Evolutionary conservation across 441 rosid genomes (phyloP), one percentile per base, ranked within the genome.

Genomic region (Brassica hybrid): DNA sequence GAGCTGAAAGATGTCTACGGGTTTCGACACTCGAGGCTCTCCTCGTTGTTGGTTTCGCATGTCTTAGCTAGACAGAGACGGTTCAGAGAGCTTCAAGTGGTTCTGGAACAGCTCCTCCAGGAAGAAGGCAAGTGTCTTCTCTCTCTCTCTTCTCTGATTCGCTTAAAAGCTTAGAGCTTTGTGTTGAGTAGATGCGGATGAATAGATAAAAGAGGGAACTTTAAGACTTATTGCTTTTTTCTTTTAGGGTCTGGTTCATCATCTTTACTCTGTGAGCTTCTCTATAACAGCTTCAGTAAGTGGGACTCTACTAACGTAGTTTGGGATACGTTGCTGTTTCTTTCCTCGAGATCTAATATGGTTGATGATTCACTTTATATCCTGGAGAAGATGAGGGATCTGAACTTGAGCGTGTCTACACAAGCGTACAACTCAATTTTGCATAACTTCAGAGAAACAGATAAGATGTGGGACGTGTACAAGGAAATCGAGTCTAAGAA

Each of bases 211-310:
- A 52, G 6, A 56, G 1, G 38, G 2, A 71, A 57, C 52, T 56
- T 77, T 71, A 3, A 36, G 25, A 76, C 80, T 85, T 69, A 71
- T 65, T 84, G 84, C 80, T 76, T 8, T 21, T 85, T 54, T 78
- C 69, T 82, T 76, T 59, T 85, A 93, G 97, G 97, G 79, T 78
- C 85, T 69, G 92, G 87, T 25, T 90, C 97, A n/a, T 89, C 97
- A 59, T 78, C 82, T 76, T 76, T 52, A 32, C 82, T 93, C 36
- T 90, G 90, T 76, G 85, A 91, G 78, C 64, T 86, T 71, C 88
- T 93, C 9, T 70, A 45, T 30, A 81, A 67, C 62, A 65, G 80
- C 81, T 91, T 91, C 73, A 58, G 62, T 16, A 76, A 74, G 3
- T 88, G 89, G 89, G 85, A 83, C 6, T 88, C 90, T 8, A 90